These are phyloP conservation scores for Paecilomyces variotii DNA, from an alignment of 2,329 filamentous ascomycete species.

Conservation along the genomic window DNA sequence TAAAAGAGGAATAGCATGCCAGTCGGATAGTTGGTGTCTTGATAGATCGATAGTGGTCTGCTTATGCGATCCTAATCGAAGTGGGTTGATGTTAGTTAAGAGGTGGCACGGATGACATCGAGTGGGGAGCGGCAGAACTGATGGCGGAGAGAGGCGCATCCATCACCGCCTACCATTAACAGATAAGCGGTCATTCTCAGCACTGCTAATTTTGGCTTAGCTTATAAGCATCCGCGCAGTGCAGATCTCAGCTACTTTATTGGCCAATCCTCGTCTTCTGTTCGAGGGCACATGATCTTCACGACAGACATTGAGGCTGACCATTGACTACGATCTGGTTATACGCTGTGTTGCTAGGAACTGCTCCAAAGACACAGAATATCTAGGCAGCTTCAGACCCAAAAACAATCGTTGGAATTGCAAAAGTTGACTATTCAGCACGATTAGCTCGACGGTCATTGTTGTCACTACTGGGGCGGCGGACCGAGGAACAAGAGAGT, in stretches of 20 bases:
- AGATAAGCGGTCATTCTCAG: neutral
- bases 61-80: neutral
- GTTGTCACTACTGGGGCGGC: neutral
- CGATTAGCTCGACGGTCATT: neutral
- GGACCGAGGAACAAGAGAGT: conserved; percentile 5
- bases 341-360: neutral
- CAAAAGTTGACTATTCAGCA: neutral
- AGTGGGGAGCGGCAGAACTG: neutral
- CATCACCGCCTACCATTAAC: conserved; percentile 6
- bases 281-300: neutral
- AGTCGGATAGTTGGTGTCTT: neutral
- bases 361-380: neutral
- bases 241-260: neutral
- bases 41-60: neutral
- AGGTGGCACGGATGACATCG: conserved; percentile 1
- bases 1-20: neutral
- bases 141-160: neutral
- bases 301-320: neutral
- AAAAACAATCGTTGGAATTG: neutral
- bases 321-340: neutral
- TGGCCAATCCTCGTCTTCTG: neutral
- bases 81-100: neutral
- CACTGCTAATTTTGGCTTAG: neutral
- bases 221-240: neutral
- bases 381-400: neutral